Conservation (phyloP, 1,284 basidiomycete species). For the Pterula multifida region DNA sequence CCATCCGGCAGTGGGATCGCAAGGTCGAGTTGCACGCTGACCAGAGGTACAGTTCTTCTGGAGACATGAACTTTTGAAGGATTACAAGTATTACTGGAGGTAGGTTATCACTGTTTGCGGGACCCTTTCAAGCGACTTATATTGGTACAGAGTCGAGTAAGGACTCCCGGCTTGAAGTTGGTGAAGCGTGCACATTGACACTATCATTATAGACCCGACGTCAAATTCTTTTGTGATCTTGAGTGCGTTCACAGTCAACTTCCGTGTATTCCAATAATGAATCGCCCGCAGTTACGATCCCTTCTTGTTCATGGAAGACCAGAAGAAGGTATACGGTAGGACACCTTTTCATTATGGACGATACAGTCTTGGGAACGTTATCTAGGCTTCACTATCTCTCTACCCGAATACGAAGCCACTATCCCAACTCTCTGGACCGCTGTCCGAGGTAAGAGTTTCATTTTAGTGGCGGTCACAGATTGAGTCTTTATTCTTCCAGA, state of each 20-base stretch:
- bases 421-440: conserved; percentile 79
- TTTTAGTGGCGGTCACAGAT: conserved; percentile 2
- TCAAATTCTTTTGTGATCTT: conserved; percentile 81
- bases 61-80: conserved; percentile 65
- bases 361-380: conserved; percentile 2
- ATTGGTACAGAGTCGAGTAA: conserved; percentile 65
- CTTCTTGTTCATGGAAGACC: conserved; percentile 82
- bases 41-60: conserved; percentile 62
- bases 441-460: conserved; percentile 41
- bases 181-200: neutral
- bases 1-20: neutral
- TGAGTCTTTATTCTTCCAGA: conserved; percentile 25
- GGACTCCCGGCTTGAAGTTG: conserved; percentile 29
- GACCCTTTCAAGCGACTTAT: too few relatives aligned
- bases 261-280: neutral
- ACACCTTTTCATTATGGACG: too few relatives aligned
- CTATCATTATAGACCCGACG: conserved; percentile 43
- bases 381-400: conserved; percentile 70
- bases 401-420: conserved; percentile 79
- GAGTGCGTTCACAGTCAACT: conserved; percentile 27
- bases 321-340: conserved; percentile 28
- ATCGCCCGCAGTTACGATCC: conserved; percentile 42
- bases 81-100: conserved; percentile 90
- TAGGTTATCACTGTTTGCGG: conserved; percentile 37
- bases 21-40: conserved; percentile 1